phyloP scores from a whole-genome alignment of 2,329 filamentous ascomycete species.

The Trichophaea hybrida region DNA sequence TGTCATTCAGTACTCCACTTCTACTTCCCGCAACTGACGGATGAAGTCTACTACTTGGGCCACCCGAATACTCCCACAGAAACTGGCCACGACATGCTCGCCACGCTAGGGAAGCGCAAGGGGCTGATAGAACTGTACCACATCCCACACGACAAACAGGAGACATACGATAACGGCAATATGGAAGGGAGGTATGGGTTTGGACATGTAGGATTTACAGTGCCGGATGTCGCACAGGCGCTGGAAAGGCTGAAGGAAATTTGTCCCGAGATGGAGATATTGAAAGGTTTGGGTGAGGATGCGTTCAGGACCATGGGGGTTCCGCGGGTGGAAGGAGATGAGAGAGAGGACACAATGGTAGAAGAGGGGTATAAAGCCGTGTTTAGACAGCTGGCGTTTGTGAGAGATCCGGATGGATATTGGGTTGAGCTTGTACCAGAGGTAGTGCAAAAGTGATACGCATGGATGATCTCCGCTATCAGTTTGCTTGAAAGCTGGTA shows the following conservation, averaged over 20 bases:
- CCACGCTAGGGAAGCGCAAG: conserved; percentile 6
- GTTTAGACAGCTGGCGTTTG: conserved; percentile 29
- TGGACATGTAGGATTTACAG: conserved; percentile 31
- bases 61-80: conserved; percentile 12
- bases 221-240: conserved; percentile 28
- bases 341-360: conserved; percentile 16
- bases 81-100: conserved; percentile 8
- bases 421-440: conserved; percentile 15
- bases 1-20: background rate
- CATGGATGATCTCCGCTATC: background rate
- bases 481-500: no score
- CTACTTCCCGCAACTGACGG: no score
- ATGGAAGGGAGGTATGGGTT: conserved; percentile 28
- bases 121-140: conserved; percentile 30
- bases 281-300: conserved; percentile 25
- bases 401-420: conserved; percentile 29
- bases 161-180: conserved; percentile 28
- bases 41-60: conserved; percentile 29
- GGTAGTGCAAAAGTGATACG: conserved; percentile 8
- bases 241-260: conserved; percentile 17
- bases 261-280: conserved; percentile 4
- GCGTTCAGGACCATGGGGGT: conserved; percentile 27
- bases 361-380: conserved; percentile 28
- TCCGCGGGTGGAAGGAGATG: conserved; percentile 11
- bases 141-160: conserved; percentile 25